phyloP scores from a whole-genome alignment of 495 filamentous ascomycete genomes.

The Corynascus novoguineensis region DNA sequence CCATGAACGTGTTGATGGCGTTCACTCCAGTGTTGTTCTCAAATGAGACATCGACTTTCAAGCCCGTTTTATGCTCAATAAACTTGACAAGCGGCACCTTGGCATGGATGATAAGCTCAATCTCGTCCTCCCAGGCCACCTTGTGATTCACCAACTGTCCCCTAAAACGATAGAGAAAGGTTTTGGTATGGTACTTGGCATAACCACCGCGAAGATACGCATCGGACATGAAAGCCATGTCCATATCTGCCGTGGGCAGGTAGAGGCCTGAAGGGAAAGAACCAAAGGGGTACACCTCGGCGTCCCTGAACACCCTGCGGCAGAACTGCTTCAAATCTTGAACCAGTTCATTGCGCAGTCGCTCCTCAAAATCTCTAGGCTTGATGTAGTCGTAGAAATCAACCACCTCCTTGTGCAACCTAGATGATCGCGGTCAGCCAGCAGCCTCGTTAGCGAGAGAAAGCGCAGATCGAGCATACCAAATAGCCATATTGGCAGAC shows the following conservation, averaged over 20 bases:
- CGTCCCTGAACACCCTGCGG: slow-evolving; percentile 45
- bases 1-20: slow-evolving; percentile 70
- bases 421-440: slow-evolving; percentile 23
- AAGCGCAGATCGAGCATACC: slow-evolving; percentile 38
- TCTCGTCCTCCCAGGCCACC: slow-evolving; percentile 46
- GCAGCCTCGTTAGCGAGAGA: not conserved
- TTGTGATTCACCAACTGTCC: slow-evolving; percentile 43
- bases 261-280: slow-evolving; percentile 89
- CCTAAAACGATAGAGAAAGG: slow-evolving; percentile 42
- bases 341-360: slow-evolving; percentile 67
- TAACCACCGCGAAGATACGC: slow-evolving; percentile 42
- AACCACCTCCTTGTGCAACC: slow-evolving; percentile 80
- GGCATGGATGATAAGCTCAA: slow-evolving; percentile 64
- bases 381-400: slow-evolving; percentile 81
- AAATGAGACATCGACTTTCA: slow-evolving; percentile 88
- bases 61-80: slow-evolving; percentile 61
- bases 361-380: slow-evolving; percentile 70
- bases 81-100: slow-evolving; percentile 94
- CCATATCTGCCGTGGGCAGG: slow-evolving; percentile 87
- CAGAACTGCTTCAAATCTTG: slow-evolving; percentile 50
- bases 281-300: slow-evolving; percentile 69
- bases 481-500: slow-evolving; percentile 40
- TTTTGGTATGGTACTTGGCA: slow-evolving; percentile 35
- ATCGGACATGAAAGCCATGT: slow-evolving; percentile 75
- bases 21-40: slow-evolving; percentile 78